Evolutionary conservation across 352 stramenopile genomes (phyloP).

Genomic region (Globisporangium abappressorium): DNA sequence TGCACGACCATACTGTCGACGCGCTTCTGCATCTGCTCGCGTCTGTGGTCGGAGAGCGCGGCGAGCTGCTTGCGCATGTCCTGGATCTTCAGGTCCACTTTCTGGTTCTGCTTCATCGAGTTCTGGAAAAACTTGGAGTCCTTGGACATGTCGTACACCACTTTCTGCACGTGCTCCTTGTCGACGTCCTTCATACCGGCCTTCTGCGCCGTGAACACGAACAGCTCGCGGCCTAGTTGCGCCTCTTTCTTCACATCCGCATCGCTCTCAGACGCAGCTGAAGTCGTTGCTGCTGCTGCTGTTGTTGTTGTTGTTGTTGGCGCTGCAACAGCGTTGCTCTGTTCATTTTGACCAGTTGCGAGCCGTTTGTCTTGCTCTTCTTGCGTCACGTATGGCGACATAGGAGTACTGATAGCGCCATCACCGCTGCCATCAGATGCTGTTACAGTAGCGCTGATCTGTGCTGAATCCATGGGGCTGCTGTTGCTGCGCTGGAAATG

Average conservation of each 20-base stretch:
- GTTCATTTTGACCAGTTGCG: neutral
- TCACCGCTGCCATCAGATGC: neutral
- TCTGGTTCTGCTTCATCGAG: constrained; percentile 85
- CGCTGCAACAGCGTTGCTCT: neutral
- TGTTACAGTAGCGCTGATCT: neutral
- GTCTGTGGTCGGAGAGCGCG: constrained; percentile 39
- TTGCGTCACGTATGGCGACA: neutral
- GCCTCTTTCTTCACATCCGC: constrained; percentile 5
- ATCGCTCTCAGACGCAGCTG: neutral
- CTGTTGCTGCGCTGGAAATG: constrained; percentile 9
- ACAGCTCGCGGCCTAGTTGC: constrained; percentile 40
- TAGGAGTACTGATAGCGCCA: neutral
- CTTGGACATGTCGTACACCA: constrained; percentile 94
- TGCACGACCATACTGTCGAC: constrained; percentile 39
- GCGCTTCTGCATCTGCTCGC: constrained; percentile 34
- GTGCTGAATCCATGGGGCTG: neutral
- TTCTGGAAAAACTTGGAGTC: constrained; percentile 93
- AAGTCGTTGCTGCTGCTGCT: no score
- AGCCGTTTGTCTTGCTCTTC: neutral
- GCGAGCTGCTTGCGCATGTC: constrained; percentile 67
- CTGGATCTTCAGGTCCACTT: constrained; percentile 80
- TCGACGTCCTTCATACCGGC: constrained; percentile 89
- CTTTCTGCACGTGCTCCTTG: constrained; percentile 88
- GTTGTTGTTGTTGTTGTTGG: no score
- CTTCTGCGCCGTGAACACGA: constrained; percentile 84